A percentile compares a stretch with the other conserved stretches of the same genome.
Conservation (phyloP, 2,329 filamentous ascomycete genomes). For the Myrmaecium sp. region DNA sequence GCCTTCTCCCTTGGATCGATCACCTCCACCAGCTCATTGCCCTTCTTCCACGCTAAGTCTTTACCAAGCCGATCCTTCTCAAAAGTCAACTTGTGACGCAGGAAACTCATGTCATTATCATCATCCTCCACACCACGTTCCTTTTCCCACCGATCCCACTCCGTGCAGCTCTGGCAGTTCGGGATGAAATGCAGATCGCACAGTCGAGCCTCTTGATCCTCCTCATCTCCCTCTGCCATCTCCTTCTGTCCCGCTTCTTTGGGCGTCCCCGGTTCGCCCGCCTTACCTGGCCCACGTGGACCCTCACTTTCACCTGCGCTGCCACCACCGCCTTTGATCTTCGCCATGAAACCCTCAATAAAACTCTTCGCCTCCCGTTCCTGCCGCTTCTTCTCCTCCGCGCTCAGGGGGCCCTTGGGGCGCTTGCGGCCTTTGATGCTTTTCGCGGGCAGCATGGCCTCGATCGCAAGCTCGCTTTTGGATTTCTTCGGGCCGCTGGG, state of each 20-base stretch:
- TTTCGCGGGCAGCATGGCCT: constrained; percentile 57
- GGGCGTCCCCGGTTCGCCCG: background rate
- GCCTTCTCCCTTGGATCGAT: constrained; percentile 83
- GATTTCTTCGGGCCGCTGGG: constrained; percentile 42
- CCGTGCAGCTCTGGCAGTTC: constrained; percentile 79
- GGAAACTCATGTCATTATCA: constrained; percentile 51
- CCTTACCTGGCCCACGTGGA: constrained; percentile 6
- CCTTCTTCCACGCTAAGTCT: constrained; percentile 73
- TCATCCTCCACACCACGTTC: constrained; percentile 43
- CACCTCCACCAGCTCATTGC: constrained; percentile 79
- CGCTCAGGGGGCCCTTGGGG: constrained; percentile 28
- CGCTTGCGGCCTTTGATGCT: constrained; percentile 56
- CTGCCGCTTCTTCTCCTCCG: constrained; percentile 37
- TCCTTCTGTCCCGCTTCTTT: constrained; percentile 20
- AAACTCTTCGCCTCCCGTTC: constrained; percentile 43
- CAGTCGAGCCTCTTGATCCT: constrained; percentile 47
- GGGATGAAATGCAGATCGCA: constrained; percentile 95
- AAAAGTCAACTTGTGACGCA: constrained; percentile 72
- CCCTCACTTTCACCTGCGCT: background rate
- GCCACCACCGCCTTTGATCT: constrained; percentile 34
- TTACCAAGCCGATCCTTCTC: constrained; percentile 83
- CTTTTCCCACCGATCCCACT: constrained; percentile 43
- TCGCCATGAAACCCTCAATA: constrained; percentile 64
- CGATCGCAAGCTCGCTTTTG: no score
- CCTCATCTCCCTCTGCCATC: constrained; percentile 11